phyloP scores from a whole-genome alignment of 2,329 filamentous ascomycete species.

The Coniochaeta hoffmannii region DNA sequence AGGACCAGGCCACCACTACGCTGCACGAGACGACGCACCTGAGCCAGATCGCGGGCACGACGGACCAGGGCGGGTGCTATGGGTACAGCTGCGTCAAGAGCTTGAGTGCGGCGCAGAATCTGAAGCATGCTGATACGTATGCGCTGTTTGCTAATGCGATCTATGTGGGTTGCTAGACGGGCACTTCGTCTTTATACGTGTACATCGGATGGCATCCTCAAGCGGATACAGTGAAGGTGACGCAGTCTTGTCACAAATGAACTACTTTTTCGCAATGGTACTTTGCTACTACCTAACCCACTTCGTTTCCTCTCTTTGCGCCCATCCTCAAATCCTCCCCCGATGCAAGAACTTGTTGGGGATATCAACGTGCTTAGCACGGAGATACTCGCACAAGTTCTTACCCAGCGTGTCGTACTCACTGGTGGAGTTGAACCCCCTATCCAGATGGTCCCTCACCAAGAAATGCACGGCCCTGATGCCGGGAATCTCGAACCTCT shows the following conservation, averaged over 20 bases:
- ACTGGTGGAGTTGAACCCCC: conserved; percentile 32
- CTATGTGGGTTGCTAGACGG: background rate
- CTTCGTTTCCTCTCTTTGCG: background rate
- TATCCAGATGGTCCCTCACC: conserved; percentile 36
- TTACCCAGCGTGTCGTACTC: conserved; percentile 39
- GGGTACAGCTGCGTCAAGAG: conserved; percentile 40
- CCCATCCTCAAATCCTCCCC: conserved; percentile 21
- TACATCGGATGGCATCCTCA: background rate
- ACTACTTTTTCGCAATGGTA: background rate
- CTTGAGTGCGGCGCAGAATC: conserved; percentile 39
- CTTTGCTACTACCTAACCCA: background rate
- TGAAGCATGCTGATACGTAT: conserved; percentile 59
- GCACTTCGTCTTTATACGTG: too few relatives aligned
- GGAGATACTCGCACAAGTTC: conserved; percentile 35
- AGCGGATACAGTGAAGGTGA: background rate
- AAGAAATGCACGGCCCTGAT: conserved; percentile 24
- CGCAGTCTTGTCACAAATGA: background rate
- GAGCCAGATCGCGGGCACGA: conserved; percentile 48
- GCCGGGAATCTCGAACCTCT: conserved; percentile 34
- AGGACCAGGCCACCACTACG: conserved; percentile 58
- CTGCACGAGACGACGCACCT: conserved; percentile 61
- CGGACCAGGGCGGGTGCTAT: conserved; percentile 55
- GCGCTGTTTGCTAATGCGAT: conserved; percentile 25
- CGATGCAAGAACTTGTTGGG: conserved; percentile 33
- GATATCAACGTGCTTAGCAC: conserved; percentile 35